Evolutionary conservation across 129 eudicot species (phyloP).

Genomic region (Chrysanthemum makinoi): DNA sequence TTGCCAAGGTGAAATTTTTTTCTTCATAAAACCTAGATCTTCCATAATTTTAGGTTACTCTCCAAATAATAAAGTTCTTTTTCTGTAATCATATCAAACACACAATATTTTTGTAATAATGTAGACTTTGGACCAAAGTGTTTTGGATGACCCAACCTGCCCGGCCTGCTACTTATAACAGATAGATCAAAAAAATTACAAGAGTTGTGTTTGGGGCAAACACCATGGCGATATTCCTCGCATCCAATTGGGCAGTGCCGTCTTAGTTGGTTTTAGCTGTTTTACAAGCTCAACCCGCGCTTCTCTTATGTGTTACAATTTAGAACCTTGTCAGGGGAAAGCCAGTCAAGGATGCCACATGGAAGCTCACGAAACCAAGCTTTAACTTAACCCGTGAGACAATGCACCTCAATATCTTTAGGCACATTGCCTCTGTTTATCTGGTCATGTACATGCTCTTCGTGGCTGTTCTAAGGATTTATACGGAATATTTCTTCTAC

Average conservation of each 20-base stretch:
- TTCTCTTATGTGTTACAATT: constrained; percentile 71
- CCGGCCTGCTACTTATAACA: no score
- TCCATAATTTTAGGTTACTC: no score
- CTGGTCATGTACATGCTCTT: constrained; percentile 72
- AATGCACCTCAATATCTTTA: constrained; percentile 77
- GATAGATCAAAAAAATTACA: constrained; percentile 33
- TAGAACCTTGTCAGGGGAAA: constrained; percentile 72
- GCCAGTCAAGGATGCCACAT: no score
- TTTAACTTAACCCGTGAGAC: constrained; percentile 73
- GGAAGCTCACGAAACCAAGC: constrained; percentile 90
- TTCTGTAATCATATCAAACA: no score
- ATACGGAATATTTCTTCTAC: constrained; percentile 86
- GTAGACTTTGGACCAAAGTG: no score
- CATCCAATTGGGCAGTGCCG: constrained; percentile 79
- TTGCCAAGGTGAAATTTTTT: no score
- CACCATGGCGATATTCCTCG: constrained; percentile 86
- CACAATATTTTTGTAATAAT: no score
- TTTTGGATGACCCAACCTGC: no score
- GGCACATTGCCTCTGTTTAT: constrained; percentile 85
- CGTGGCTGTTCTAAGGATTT: constrained; percentile 85
- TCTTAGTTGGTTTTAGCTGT: constrained; percentile 72
- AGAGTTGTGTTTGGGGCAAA: constrained; percentile 88
- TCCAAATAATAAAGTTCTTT: no score
- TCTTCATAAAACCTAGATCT: no score
- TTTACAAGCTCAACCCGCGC: constrained; percentile 61